A percentile compares a stretch with the other conserved stretches of the same genome.
These are phyloP conservation scores for Smittium culicis DNA, from an alignment of 371 early-diverging fungal genomes.

Conservation along the genomic window DNA sequence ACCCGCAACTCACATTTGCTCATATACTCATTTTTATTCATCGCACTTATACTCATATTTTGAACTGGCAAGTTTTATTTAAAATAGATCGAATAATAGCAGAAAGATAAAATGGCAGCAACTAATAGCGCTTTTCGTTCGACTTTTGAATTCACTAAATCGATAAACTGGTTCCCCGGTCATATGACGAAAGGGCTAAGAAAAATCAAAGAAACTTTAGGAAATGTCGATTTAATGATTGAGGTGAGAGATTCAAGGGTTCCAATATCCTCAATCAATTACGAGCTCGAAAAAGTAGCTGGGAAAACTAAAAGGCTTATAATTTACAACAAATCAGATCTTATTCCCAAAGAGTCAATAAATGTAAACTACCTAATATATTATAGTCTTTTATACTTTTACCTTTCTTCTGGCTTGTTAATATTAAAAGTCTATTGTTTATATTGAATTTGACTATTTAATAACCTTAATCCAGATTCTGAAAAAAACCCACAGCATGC, in stretches of 20 bases:
- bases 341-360: slow-evolving; percentile 48
- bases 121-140: slow-evolving; percentile 12
- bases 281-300: slow-evolving; percentile 50
- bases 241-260: slow-evolving; percentile 90
- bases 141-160: slow-evolving; percentile 35
- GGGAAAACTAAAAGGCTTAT: slow-evolving; percentile 48
- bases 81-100: too few species aligned
- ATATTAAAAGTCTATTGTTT: too few species aligned
- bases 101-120: too few species aligned
- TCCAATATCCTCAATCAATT: slow-evolving; percentile 79
- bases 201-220: slow-evolving; percentile 51
- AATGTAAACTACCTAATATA: too few species aligned
- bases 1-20: too few species aligned
- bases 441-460: too few species aligned
- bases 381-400: too few species aligned
- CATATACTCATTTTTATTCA: too few species aligned
- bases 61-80: too few species aligned
- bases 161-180: slow-evolving; percentile 89
- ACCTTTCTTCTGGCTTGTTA: too few species aligned
- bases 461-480: neutral
- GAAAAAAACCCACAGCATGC: neutral
- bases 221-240: slow-evolving; percentile 68
- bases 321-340: slow-evolving; percentile 85
- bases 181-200: slow-evolving; percentile 85
- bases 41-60: too few species aligned